Base-by-base conservation (phyloP, 108 stramenopile species). In the Cyclotella atomus region DNA sequence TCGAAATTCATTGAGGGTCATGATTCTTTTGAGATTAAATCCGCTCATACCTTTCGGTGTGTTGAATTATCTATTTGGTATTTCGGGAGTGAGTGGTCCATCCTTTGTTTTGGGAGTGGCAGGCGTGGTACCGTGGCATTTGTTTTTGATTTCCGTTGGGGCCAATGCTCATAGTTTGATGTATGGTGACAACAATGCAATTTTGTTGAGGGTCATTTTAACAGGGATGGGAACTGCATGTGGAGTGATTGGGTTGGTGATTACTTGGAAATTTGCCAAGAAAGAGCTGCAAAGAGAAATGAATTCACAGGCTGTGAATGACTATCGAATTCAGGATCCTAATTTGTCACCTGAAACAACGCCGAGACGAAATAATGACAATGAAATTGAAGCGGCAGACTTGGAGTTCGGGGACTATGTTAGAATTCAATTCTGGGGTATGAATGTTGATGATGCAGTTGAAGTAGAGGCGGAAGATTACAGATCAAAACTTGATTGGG, bases 231-330 rank as follows among this genome's bases (percentile, higher is more conserved):
- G 77, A 15, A 47, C 52, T 4, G 70, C 65, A 20, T 71, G 27
- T 59, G 77, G 77, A 27, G 53, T 79, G 27, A 66, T 79, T 49
- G 77, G 65, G 12, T 52, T 79, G 59, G 70, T 71, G 54, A 79
- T 79, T 57, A 79, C 77, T 25, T 71, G 77, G 77, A 79, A 43
- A 41, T 79, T 79, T 67, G 77, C 77, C 2, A 79, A 61, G 77
- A 79, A 79, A 59, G 77, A 79, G 34, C 61, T 79, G 77, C 65
- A 71, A 59, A 79, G 71, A 41, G 61, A 62, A 24, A 21, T 62
- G 19, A 30, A 62, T 41, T 43, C 44, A 5, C 25, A 47, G 27
- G 32, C 43, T 0, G 12, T 47, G 4, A 21, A 49, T 14, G 36
- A 60, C 14, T 25, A 52, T 34, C 47, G 24, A 38, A 46, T 29